Conservation (phyloP, 1,284 basidiomycete genomes). For the Stygiomarasmius scandens region DNA sequence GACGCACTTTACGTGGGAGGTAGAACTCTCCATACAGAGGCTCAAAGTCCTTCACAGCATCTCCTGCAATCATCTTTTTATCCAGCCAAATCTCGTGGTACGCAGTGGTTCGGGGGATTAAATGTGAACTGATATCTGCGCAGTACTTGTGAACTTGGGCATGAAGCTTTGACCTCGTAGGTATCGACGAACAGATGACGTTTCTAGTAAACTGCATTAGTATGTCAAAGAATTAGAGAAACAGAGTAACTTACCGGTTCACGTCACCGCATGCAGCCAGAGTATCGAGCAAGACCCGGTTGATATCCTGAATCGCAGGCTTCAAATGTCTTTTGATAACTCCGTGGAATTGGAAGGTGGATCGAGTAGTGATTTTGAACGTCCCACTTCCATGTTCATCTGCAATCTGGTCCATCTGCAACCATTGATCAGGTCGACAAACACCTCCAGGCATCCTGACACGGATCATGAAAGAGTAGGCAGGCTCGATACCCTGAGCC, state of each 20-base stretch:
- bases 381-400: slow-evolving; percentile 95
- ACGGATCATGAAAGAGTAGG: slow-evolving; percentile 99
- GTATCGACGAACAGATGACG: slow-evolving; percentile 92
- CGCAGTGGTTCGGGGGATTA: slow-evolving; percentile 89
- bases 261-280: slow-evolving; percentile 99
- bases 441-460: slow-evolving; percentile 96
- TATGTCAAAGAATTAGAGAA: not conserved
- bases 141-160: slow-evolving; percentile 84
- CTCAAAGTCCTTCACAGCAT: slow-evolving; percentile 91
- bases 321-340: slow-evolving; percentile 97
- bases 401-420: slow-evolving; percentile 93
- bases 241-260: slow-evolving; percentile 65
- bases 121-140: slow-evolving; percentile 83
- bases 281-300: slow-evolving; percentile 90
- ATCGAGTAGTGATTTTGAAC: slow-evolving; percentile 96
- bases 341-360: slow-evolving; percentile 99
- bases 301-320: slow-evolving; percentile 95
- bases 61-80: slow-evolving; percentile 91
- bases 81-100: slow-evolving; percentile 99
- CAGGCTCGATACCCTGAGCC: slow-evolving; percentile 92
- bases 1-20: slow-evolving; percentile 84
- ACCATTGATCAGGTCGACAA: slow-evolving; percentile 90
- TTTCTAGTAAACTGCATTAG: slow-evolving; percentile 54
- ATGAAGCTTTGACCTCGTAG: slow-evolving; percentile 85
- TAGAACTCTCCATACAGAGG: slow-evolving; percentile 98